phyloP scores from a whole-genome alignment of 1,139 yeast genomes.

The Sugiyamaella sp. region DNA sequence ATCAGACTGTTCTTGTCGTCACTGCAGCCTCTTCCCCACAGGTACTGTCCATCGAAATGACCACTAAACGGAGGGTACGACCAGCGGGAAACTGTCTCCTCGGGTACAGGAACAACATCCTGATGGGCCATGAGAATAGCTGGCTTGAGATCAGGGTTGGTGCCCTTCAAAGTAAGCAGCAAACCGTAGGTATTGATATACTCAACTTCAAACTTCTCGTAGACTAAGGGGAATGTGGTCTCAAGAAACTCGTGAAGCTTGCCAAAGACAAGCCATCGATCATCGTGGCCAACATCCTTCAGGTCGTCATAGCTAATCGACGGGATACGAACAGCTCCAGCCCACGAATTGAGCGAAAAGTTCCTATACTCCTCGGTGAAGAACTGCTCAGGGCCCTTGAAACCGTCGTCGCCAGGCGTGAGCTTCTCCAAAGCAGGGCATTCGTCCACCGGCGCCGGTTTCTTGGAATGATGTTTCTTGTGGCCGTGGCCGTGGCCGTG shows the following conservation, averaged over 20 bases:
- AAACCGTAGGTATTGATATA: constrained; percentile 69
- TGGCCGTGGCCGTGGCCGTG: neutral
- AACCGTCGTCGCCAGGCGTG: constrained; percentile 10
- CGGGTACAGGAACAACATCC: constrained; percentile 79
- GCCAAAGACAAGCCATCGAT: constrained; percentile 48
- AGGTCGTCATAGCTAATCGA: constrained; percentile 62
- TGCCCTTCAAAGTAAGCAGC: constrained; percentile 67
- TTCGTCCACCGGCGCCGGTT: neutral
- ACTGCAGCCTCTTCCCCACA: constrained; percentile 68
- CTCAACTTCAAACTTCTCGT: constrained; percentile 37
- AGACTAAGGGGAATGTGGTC: constrained; percentile 54
- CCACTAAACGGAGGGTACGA: constrained; percentile 72
- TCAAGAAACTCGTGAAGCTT: constrained; percentile 60
- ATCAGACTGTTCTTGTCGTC: constrained; percentile 65
- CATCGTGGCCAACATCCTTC: constrained; percentile 47
- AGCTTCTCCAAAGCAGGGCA: constrained; percentile 15
- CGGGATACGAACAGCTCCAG: constrained; percentile 60
- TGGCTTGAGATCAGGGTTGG: constrained; percentile 58
- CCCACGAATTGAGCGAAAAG: constrained; percentile 33
- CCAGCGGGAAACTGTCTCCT: constrained; percentile 62
- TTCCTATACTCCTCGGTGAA: constrained; percentile 33
- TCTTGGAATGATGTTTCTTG: neutral
- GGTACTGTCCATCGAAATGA: constrained; percentile 57
- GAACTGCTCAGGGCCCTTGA: constrained; percentile 24
- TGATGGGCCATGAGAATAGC: constrained; percentile 73